Evolutionary conservation across 2,329 filamentous ascomycete species (phyloP), one percentile per base, ranked within the genome.

Genomic region (Aspergillus alliaceus): DNA sequence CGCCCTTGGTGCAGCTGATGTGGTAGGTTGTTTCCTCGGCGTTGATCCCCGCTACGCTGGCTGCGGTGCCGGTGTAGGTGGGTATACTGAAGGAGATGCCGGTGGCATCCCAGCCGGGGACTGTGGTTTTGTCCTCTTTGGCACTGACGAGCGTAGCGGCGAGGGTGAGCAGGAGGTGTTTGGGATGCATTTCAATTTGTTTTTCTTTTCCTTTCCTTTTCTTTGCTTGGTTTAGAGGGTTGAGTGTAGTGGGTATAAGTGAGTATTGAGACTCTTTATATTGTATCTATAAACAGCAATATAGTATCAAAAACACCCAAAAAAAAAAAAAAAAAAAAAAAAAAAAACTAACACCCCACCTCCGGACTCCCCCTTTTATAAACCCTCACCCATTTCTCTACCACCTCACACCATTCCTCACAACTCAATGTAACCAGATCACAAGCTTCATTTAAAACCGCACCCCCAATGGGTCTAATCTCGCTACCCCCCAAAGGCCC

Each of bases 1-100:
- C 66, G 39, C 54, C 58, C 18, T 63, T 59, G 1, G 58, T 18
- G 51, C 66, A 69, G 50, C 53, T 52, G 6, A 69, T 57, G 27
- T 66, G 49, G 61, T 67, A 69, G 37, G 66, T 69, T 12, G 65
- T 59, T 5, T 59, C 60, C 1, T 44, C n/a, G 22, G 64, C 50
- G 35, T 69, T 63, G 57, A 67, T 55, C 3, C 44, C 57, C 4
- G 54, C 65, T 15, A 68, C 27, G 37, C 66, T 69, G 60, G 62
- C 66, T 15, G 57, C 66, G 2, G 57, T 66, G 54, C 64, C 66
- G 14, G 48, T 56, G 54, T 63, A 63, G n/a, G 44, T 32, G 0
- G 20, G 5, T 0, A 47, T 29, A 2, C 50, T n/a, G 22, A 22
- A 37, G 3, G 34, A 50, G 14, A 50, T 39, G 52, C 59, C 65